Evolutionary conservation across 2,329 filamentous ascomycete genomes (phyloP).

Genomic region (Elsinoe arachidis): DNA sequence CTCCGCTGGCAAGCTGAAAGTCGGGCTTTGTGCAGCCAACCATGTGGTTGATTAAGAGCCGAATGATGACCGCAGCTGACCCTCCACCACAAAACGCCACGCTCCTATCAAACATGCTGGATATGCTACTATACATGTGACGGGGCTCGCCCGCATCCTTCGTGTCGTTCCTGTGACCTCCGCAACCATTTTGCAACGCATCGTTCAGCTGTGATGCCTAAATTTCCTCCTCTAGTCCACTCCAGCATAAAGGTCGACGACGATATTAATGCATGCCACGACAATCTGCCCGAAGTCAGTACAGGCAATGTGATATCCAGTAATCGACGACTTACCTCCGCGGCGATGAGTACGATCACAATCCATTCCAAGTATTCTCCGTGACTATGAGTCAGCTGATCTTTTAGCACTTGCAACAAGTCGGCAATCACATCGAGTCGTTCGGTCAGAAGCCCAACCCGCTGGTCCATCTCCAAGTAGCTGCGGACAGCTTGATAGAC

Average conservation of each 20-base stretch:
- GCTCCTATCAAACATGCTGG: not conserved
- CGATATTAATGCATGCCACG: conserved; percentile 75
- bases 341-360: conserved; percentile 90
- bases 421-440: conserved; percentile 88
- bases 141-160: not conserved
- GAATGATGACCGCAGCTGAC: not conserved
- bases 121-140: not conserved
- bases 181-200: not conserved
- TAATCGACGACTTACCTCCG: conserved; percentile 64
- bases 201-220: not conserved
- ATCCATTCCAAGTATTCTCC: conserved; percentile 46
- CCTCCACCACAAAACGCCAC: not conserved
- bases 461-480: conserved; percentile 97
- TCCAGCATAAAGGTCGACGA: conserved; percentile 79
- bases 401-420: conserved; percentile 83
- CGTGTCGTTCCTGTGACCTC: not conserved
- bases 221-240: conserved; percentile 17
- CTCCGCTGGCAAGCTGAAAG: not conserved
- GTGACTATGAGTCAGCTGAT: conserved; percentile 88
- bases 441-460: conserved; percentile 81
- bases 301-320: not conserved
- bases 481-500: conserved; percentile 91
- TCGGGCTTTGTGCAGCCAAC: not conserved
- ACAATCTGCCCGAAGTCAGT: conserved; percentile 6
- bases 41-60: not conserved